Evolutionary conservation across 257 asterid genomes (phyloP).

Genomic region (Solanum sparsipilum): DNA sequence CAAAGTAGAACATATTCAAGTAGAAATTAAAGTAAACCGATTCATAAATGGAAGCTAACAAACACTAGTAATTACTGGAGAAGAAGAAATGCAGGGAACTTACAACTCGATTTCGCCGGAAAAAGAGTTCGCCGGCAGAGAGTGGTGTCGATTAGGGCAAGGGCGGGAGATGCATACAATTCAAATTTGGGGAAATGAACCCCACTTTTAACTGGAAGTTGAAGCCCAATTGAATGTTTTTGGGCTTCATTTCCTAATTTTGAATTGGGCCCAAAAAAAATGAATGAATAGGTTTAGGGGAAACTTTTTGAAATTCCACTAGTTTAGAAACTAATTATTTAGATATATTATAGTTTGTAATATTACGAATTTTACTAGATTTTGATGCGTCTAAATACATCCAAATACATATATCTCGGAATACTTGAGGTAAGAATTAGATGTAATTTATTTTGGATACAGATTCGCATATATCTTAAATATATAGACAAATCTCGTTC

Average conservation of each 20-base stretch:
- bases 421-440: too few species aligned
- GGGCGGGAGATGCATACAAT: background rate
- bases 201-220: background rate
- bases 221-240: background rate
- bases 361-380: too few species aligned
- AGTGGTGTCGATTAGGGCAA: background rate
- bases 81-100: background rate
- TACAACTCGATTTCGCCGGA: background rate
- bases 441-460: too few species aligned
- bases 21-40: background rate
- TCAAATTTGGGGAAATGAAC: background rate
- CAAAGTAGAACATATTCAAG: background rate
- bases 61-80: background rate
- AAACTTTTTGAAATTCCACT: too few species aligned
- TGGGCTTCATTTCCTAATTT: background rate
- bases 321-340: too few species aligned
- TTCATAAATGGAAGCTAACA: background rate
- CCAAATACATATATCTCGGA: too few species aligned
- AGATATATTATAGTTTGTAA: too few species aligned
- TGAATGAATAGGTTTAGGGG: background rate
- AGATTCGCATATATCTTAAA: background rate
- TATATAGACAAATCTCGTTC: too few species aligned
- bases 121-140: background rate
- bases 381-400: too few species aligned
- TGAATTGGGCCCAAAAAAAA: background rate